Evolutionary conservation across 176 grass and related monocot species (phyloP), one percentile per base, ranked within the genome.

Genomic region (Avena atlantica): DNA sequence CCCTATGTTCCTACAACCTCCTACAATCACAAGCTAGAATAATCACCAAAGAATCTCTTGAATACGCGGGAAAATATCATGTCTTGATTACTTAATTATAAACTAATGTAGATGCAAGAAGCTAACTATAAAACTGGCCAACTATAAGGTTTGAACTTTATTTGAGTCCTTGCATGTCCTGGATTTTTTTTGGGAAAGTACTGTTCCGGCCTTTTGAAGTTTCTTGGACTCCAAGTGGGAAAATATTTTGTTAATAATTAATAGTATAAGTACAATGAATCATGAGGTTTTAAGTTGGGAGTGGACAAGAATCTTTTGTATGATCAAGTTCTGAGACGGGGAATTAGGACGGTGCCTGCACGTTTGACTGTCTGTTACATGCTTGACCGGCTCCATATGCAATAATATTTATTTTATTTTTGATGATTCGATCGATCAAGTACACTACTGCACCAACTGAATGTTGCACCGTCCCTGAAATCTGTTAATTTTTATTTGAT

Each of bases 1-100:
- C 86, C 78, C 51, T 83, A 12, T 91, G 90, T 86, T 89, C 83
- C 86, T 91, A 86, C 86, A 89, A 88, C 86, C 86, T 86, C 90
- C 82, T 81, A 83, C 90, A 91, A 4, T 12, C 12, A 6, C 14
- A 61, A 65, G 17, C 2, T 78, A 78, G 78, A 88, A 85, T 88
- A 88, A 78, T 91, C 20, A 0, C 70, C 29, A n/a, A 37, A 74
- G 74, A 85, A 85, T 91, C 86, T 91, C 50, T 85, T 5, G 37
- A 85, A 70, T 78, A 65, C 78, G 78, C 82, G 63, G 82, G 62
- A 85, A 88, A 91, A 56, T 42, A 57, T 57, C 78, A 76, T 51
- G 36, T 36, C 73, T 23, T 53, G 63, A 84, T 80, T 79, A 58
- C 31, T 36, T n/a, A 11, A 76, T 31, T 66, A 12, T 12, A 31